phyloP scores from a whole-genome alignment of 139 green algal species.

The Chlorella sp. region DNA sequence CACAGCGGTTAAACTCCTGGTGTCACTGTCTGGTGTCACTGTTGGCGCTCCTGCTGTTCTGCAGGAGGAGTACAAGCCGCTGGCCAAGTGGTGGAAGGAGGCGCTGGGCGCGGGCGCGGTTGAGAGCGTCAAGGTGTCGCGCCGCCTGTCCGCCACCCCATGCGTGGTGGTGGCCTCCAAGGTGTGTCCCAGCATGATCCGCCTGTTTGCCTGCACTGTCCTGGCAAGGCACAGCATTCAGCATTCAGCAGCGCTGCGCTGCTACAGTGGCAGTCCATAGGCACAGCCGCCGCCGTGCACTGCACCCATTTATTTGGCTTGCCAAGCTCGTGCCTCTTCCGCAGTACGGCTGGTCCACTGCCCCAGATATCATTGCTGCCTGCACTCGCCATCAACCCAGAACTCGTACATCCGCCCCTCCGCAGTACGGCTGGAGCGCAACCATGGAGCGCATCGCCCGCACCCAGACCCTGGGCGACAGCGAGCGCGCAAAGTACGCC shows the following conservation, averaged over 20 bases:
- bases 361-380: neutral
- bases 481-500: slow-evolving; percentile 22
- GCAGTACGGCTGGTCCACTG: too few species aligned
- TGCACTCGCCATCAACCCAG: neutral
- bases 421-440: slow-evolving; percentile 89
- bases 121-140: slow-evolving; percentile 80
- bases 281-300: too few species aligned
- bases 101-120: slow-evolving; percentile 63
- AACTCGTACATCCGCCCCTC: neutral
- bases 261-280: too few species aligned
- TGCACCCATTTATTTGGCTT: too few species aligned
- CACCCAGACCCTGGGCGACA: slow-evolving; percentile 53
- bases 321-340: too few species aligned
- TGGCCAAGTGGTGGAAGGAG: slow-evolving; percentile 96
- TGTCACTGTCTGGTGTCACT: too few species aligned
- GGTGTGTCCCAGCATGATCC: neutral
- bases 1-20: too few species aligned
- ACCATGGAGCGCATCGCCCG: slow-evolving; percentile 98
- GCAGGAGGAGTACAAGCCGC: slow-evolving; percentile 87
- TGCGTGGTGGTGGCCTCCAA: slow-evolving; percentile 94
- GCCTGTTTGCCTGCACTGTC: neutral
- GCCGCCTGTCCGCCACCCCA: slow-evolving; percentile 84
- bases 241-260: too few species aligned
- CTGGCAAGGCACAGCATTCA: too few species aligned
- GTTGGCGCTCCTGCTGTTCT: too few species aligned